A percentile compares a stretch with the other conserved stretches of the same genome.
These are phyloP conservation scores for Davidsoniella australis DNA, from an alignment of 2,329 filamentous ascomycete genomes.

Conservation along the genomic window DNA sequence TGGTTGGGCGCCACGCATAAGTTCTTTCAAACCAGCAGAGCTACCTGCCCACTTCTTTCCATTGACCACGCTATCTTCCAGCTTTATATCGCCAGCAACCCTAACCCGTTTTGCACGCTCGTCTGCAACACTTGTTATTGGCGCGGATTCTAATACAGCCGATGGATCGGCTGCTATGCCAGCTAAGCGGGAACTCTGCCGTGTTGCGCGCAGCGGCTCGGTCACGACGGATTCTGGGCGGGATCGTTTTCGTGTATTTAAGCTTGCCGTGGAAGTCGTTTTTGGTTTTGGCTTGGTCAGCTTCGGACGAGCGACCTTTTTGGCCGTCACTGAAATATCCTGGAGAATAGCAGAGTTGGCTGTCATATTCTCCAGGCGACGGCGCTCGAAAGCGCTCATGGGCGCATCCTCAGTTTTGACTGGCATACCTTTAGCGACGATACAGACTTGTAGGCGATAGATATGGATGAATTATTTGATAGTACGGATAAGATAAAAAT, in stretches of 20 bases:
- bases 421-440: not conserved
- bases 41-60: slow-evolving; percentile 59
- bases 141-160: not conserved
- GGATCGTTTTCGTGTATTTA: slow-evolving; percentile 12
- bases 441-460: not conserved
- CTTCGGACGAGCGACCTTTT: slow-evolving; percentile 33
- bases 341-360: slow-evolving; percentile 68
- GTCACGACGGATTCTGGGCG: slow-evolving; percentile 26
- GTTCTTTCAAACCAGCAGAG: slow-evolving; percentile 42
- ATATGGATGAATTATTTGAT: no score
- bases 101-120: slow-evolving; percentile 40
- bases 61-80: slow-evolving; percentile 63
- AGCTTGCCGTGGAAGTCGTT: slow-evolving; percentile 15
- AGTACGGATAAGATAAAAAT: no score
- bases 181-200: slow-evolving; percentile 41
- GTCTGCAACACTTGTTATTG: slow-evolving; percentile 19
- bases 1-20: slow-evolving; percentile 53
- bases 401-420: slow-evolving; percentile 17
- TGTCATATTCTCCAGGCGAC: slow-evolving; percentile 71
- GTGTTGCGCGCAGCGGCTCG: slow-evolving; percentile 32
- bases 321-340: slow-evolving; percentile 54
- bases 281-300: slow-evolving; percentile 25
- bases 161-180: slow-evolving; percentile 30
- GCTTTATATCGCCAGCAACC: slow-evolving; percentile 41
- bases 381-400: slow-evolving; percentile 73